Conservation (phyloP, 2,329 filamentous ascomycete genomes). For the Aspergillus persii region DNA sequence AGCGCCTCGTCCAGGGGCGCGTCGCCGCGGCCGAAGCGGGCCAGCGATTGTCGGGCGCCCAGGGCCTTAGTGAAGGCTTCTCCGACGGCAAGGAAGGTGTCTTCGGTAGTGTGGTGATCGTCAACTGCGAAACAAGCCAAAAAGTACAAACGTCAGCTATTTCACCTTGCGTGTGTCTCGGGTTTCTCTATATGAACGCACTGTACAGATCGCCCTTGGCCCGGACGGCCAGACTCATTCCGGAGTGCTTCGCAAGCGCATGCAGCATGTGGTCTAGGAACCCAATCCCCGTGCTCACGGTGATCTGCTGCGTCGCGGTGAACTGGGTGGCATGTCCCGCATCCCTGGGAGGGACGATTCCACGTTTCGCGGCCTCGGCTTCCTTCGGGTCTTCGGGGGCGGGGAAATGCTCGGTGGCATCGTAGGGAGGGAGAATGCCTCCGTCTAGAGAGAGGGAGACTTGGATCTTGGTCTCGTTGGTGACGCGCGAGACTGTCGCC, state of each 20-base stretch:
- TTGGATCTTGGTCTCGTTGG: conserved; percentile 97
- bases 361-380: conserved; percentile 49
- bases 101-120: conserved; percentile 97
- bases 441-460: conserved; percentile 91
- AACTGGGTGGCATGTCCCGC: conserved; percentile 78
- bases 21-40: conserved; percentile 88
- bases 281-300: conserved; percentile 88
- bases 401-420: conserved; percentile 55
- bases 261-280: conserved; percentile 99
- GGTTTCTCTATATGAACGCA: conserved; percentile 45
- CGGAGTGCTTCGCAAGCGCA: conserved; percentile 90
- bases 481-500: conserved; percentile 79
- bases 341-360: conserved; percentile 39
- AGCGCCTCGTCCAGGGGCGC: conserved; percentile 93
- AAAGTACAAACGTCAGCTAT: conserved; percentile 1
- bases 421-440: conserved; percentile 56
- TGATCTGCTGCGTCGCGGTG: conserved; percentile 80
- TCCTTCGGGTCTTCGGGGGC: conserved; percentile 57
- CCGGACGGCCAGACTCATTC: conserved; percentile 82
- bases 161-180: neutral
- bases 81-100: conserved; percentile 88
- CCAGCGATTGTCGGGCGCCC: conserved; percentile 73
- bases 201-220: conserved; percentile 90
- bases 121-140: conserved; percentile 61
- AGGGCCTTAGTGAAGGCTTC: conserved; percentile 79